Evolutionary conservation across 2,329 filamentous ascomycete species (phyloP), one percentile per base, ranked within the genome.

Genomic region (Sarocladium kiliense): DNA sequence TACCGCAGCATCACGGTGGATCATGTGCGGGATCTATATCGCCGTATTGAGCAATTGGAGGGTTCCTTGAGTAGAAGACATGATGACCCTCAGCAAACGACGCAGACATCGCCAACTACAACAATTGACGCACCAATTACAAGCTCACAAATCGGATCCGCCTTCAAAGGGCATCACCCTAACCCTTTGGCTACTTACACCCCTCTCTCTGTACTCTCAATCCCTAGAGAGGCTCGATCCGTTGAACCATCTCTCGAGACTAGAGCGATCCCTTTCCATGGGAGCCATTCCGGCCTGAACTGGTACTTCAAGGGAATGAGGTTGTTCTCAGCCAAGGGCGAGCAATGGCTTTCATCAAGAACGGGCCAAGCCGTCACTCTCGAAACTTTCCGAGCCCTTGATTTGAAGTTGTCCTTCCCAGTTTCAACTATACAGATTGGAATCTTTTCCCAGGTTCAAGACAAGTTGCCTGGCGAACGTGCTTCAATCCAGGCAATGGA

Each of bases 361-460:
- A 53, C 18, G 4, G 34, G 49, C 3, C 19, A 53, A 4, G 30
- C 36, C 10, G 11, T 53, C n/a, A 16, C 49, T 18, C 19, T 25
- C 4, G 18, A 53, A 3, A 51, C n/a, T 51, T 30, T 51, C 21
- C 10, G 16, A 5, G 3, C 11, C 16, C 57, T 0, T 72, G 64
- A 36, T 45, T 58, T 0, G 56, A 60, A 0, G 72, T 70, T 0
- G 61, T 74, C 1, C 68, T 79, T 9, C 9, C 14, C 18, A 21
- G n/a, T 18, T 23, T 3, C 41, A 25, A 21, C 41, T 23, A 44
- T 4, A 21, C 11, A 21, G 21, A 3, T 16, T 23, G 41, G 23
- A 23, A 25, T 23, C 19, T 23, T 82, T 0, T 82, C 82, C 55
- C 58, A 65, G 30, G n/a, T n/a, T n/a, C n/a, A 32, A 32, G 30